phyloP scores from a whole-genome alignment of 306 rosid genomes.

The Medicago arabica region DNA sequence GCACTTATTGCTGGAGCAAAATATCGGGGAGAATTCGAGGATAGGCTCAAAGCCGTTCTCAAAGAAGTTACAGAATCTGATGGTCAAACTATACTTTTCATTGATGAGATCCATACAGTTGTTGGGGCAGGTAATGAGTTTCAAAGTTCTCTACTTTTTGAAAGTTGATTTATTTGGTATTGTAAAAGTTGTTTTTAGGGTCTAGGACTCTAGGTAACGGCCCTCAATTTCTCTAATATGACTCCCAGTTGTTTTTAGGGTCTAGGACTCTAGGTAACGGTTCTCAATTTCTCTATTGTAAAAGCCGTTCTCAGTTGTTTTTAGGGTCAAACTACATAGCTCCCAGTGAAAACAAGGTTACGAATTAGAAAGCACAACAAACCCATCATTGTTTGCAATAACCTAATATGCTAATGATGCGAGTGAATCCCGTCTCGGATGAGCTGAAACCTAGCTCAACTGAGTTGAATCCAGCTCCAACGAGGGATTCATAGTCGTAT shows the following conservation, averaged over 20 bases:
- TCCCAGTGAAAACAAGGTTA: neutral
- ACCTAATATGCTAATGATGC: neutral
- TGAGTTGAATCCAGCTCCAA: neutral
- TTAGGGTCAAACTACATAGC: slow-evolving; percentile 25
- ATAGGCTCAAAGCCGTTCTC: slow-evolving; percentile 97
- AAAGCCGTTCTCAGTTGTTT: slow-evolving; percentile 27
- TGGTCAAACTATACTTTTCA: slow-evolving; percentile 91
- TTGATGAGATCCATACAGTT: slow-evolving; percentile 97
- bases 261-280: slow-evolving; percentile 18
- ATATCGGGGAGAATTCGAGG: slow-evolving; percentile 99
- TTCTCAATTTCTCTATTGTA: slow-evolving; percentile 1
- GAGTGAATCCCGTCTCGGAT: neutral
- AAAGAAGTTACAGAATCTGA: slow-evolving; percentile 99
- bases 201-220: slow-evolving; percentile 18
- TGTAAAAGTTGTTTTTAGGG: slow-evolving; percentile 25
- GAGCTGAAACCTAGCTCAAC: neutral
- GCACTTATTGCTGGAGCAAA: slow-evolving; percentile 98
- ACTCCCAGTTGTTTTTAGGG: slow-evolving; percentile 28
- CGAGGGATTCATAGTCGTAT: neutral
- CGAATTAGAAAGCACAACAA: neutral
- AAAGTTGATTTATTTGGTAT: slow-evolving; percentile 3
- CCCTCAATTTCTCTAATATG: too few species aligned
- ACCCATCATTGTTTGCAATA: neutral
- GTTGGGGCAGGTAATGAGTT: slow-evolving; percentile 90
- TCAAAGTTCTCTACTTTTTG: slow-evolving; percentile 26